These are phyloP conservation scores for Trichoderma brevicompactum DNA, from an alignment of 2,329 filamentous ascomycete species.

Conservation along the genomic window DNA sequence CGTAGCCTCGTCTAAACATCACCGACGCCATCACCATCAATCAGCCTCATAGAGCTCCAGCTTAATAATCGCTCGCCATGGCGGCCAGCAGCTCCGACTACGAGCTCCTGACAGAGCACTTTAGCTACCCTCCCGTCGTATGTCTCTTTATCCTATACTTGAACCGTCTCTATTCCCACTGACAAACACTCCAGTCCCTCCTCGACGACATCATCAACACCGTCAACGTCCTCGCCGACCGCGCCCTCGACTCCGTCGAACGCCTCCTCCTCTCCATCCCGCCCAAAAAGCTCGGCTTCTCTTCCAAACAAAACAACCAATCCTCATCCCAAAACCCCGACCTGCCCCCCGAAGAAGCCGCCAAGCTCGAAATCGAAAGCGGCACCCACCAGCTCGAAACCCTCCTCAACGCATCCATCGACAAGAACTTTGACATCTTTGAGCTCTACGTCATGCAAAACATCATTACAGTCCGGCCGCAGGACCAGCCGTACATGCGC, in stretches of 20 bases:
- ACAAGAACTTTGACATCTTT: constrained; percentile 83
- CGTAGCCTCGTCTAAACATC: background rate
- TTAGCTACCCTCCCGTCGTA: constrained; percentile 91
- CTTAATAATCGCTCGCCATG: constrained; percentile 34
- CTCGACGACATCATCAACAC: constrained; percentile 98
- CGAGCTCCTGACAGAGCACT: constrained; percentile 88
- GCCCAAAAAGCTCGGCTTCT: constrained; percentile 81
- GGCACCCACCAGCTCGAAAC: constrained; percentile 86
- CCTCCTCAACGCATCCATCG: constrained; percentile 77
- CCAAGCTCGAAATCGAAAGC: constrained; percentile 76
- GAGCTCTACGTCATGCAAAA: constrained; percentile 92
- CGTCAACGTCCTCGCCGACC: constrained; percentile 90
- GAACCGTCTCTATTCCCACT: background rate
- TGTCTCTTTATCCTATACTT: constrained; percentile 43
- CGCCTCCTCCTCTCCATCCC: constrained; percentile 75
- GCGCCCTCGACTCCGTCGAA: constrained; percentile 86
- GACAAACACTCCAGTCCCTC: constrained; percentile 65
- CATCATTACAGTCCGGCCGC: constrained; percentile 69
- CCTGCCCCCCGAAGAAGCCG: constrained; percentile 47
- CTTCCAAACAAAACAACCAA: constrained; percentile 45
- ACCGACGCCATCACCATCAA: background rate
- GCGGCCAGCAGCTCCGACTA: constrained; percentile 53
- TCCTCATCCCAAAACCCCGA: constrained; percentile 35
- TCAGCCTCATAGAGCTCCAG: constrained; percentile 14
- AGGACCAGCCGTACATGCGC: constrained; percentile 77